Evolutionary conservation across 345 rosid species (phyloP).

Genomic region (Ricinus communis): DNA sequence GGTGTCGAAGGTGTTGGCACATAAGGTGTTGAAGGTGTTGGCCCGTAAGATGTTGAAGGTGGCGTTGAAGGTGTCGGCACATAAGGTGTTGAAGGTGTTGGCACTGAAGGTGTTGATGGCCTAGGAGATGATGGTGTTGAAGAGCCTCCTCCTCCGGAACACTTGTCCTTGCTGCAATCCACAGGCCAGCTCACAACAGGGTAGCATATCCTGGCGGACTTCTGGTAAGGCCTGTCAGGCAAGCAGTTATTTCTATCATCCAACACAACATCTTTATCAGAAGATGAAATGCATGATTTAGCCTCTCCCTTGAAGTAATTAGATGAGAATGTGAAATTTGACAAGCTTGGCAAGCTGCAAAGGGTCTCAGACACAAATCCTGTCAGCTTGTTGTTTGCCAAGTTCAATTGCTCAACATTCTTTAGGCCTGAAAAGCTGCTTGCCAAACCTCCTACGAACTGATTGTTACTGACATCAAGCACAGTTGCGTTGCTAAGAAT

Average conservation of each 20-base stretch:
- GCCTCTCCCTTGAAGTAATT: constrained; percentile 64
- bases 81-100: neutral
- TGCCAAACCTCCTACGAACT: constrained; percentile 51
- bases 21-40: constrained; percentile 4
- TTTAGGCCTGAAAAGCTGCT: constrained; percentile 35
- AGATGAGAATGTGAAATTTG: constrained; percentile 49
- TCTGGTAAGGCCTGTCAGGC: constrained; percentile 47
- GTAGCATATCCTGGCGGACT: constrained; percentile 35
- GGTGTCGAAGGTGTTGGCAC: constrained; percentile 16
- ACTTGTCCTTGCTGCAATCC: constrained; percentile 65
- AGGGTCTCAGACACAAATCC: constrained; percentile 52
- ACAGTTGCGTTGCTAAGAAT: constrained; percentile 47
- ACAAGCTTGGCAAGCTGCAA: constrained; percentile 56
- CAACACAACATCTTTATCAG: constrained; percentile 28
- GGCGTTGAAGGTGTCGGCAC: constrained; percentile 11
- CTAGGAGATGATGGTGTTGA: neutral
- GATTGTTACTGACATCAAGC: constrained; percentile 56
- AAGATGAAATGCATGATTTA: constrained; percentile 36
- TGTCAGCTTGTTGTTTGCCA: constrained; percentile 54
- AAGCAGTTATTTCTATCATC: constrained; percentile 60
- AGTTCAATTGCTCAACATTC: constrained; percentile 37
- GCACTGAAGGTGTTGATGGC: neutral
- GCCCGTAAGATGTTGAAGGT: constrained; percentile 1
- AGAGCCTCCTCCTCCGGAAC: constrained; percentile 24
- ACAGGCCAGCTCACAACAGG: constrained; percentile 51